These are phyloP conservation scores for Pleurotus eryngii DNA, from an alignment of 768 basidiomycete genomes.

Conservation along the genomic window DNA sequence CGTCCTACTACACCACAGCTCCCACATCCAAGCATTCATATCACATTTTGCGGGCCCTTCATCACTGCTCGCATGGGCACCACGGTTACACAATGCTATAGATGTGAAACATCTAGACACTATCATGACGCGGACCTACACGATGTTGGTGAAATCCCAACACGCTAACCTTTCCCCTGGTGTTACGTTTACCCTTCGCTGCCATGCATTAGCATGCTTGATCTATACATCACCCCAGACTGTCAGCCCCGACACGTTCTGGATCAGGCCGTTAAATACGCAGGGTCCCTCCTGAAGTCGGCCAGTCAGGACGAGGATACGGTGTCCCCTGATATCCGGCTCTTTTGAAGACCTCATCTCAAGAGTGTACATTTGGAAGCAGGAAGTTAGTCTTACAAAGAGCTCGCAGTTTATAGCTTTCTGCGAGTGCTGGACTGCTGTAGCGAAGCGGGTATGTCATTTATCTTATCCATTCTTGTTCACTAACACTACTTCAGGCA, in stretches of 20 bases:
- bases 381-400: slow-evolving; percentile 36
- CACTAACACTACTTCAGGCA: slow-evolving; percentile 28
- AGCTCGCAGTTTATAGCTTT: slow-evolving; percentile 56
- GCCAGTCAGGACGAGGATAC: slow-evolving; percentile 28
- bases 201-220: slow-evolving; percentile 45
- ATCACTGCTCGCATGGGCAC: slow-evolving; percentile 53
- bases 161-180: slow-evolving; percentile 14
- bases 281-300: slow-evolving; percentile 40
- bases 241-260: slow-evolving; percentile 53
- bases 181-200: slow-evolving; percentile 38
- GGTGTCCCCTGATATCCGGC: slow-evolving; percentile 33
- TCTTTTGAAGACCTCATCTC: slow-evolving; percentile 43
- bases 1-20: slow-evolving; percentile 29
- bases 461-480: background rate
- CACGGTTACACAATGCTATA: slow-evolving; percentile 32
- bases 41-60: slow-evolving; percentile 23
- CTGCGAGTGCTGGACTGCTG: slow-evolving; percentile 70
- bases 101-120: slow-evolving; percentile 55
- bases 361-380: slow-evolving; percentile 33
- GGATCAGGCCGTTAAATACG: slow-evolving; percentile 61
- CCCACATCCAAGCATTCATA: slow-evolving; percentile 23
- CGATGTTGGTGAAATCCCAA: slow-evolving; percentile 42
- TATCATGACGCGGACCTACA: slow-evolving; percentile 59
- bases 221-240: slow-evolving; percentile 44
- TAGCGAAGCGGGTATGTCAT: slow-evolving; percentile 58